Conservation (phyloP, 495 filamentous ascomycete species). For the Immersiella caudata region DNA sequence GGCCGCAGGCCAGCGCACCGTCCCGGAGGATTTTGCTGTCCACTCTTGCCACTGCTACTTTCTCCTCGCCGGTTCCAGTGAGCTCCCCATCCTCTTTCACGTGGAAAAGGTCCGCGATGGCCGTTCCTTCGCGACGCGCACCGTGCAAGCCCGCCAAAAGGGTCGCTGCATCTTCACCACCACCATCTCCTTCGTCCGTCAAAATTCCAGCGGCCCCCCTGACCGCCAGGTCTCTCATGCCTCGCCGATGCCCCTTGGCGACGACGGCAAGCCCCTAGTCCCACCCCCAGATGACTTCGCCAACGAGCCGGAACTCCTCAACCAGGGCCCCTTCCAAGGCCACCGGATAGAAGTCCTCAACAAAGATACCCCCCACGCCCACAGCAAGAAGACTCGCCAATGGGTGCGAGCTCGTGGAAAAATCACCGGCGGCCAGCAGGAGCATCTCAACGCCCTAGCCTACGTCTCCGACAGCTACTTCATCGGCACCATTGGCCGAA, state of each 20-base stretch:
- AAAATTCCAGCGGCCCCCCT: slow-evolving; percentile 61
- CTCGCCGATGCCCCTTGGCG: slow-evolving; percentile 56
- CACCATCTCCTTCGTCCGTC: slow-evolving; percentile 82
- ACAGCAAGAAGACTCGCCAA: slow-evolving; percentile 70
- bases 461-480: slow-evolving; percentile 93
- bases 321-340: slow-evolving; percentile 54
- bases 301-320: slow-evolving; percentile 40
- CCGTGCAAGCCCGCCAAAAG: slow-evolving; percentile 87
- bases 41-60: slow-evolving; percentile 99
- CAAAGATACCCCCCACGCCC: slow-evolving; percentile 43
- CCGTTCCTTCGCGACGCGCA: slow-evolving; percentile 88
- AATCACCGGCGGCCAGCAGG: slow-evolving; percentile 75
- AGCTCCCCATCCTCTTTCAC: slow-evolving; percentile 84
- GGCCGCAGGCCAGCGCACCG: slow-evolving; percentile 82
- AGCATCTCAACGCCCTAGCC: slow-evolving; percentile 83
- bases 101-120: slow-evolving; percentile 92
- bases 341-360: slow-evolving; percentile 57
- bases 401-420: slow-evolving; percentile 78
- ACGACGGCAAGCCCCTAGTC: slow-evolving; percentile 29
- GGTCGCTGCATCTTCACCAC: slow-evolving; percentile 94
- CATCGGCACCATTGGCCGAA: slow-evolving; percentile 80
- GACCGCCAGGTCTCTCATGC: slow-evolving; percentile 63
- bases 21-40: slow-evolving; percentile 74
- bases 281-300: slow-evolving; percentile 44
- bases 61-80: slow-evolving; percentile 81